phyloP scores from a whole-genome alignment of 345 rosid species.

The Citrus inodora region DNA sequence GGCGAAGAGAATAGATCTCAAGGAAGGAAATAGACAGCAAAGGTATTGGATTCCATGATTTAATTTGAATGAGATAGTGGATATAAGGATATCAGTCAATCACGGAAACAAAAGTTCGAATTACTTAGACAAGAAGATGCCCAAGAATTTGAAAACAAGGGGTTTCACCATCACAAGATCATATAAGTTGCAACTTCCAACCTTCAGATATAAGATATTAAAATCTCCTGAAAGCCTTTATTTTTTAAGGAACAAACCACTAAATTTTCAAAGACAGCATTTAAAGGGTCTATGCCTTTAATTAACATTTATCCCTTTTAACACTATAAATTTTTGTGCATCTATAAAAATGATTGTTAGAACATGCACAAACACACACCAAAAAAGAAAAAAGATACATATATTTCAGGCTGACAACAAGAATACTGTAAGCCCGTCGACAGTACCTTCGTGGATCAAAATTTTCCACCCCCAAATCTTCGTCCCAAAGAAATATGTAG shows the following conservation, averaged over 20 bases:
- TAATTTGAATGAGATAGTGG: background rate
- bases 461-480: constrained; percentile 86
- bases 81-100: background rate
- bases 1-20: background rate
- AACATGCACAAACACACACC: background rate
- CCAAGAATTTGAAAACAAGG: background rate
- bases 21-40: background rate
- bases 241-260: background rate
- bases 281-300: background rate
- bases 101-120: background rate
- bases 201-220: background rate
- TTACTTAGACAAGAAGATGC: background rate
- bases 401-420: background rate
- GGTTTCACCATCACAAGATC: background rate
- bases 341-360: background rate
- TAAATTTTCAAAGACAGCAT: background rate
- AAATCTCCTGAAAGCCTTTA: background rate
- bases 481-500: constrained; percentile 96
- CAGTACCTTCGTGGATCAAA: constrained; percentile 72
- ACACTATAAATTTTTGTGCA: background rate
- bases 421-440: background rate
- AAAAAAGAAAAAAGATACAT: too few species aligned
- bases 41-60: background rate
- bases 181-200: background rate
- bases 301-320: background rate